Evolutionary conservation across 2,329 filamentous ascomycete species (phyloP).

Genomic region (Tolypocladium inflatum): DNA sequence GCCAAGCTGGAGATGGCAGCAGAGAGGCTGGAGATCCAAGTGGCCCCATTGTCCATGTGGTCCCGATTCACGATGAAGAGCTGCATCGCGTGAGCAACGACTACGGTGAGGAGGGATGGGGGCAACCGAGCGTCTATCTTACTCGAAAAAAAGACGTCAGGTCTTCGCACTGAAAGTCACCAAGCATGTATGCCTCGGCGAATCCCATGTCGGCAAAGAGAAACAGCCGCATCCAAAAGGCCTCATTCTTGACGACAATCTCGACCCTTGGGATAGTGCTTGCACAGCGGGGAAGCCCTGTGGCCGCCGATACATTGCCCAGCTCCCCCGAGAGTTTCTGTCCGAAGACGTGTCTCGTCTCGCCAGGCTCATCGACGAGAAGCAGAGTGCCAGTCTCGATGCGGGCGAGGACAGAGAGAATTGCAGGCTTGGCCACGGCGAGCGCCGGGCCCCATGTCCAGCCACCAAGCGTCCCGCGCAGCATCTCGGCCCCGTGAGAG

Average conservation of each 20-base stretch:
- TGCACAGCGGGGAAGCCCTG: conserved; percentile 22
- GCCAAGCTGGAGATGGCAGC: conserved; percentile 49
- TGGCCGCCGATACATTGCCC: conserved; percentile 22
- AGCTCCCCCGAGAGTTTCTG: conserved; percentile 31
- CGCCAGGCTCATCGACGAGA: conserved; percentile 35
- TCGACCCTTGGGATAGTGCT: conserved; percentile 34
- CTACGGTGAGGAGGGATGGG: neutral
- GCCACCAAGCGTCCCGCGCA: conserved; percentile 32
- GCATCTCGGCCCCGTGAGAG: conserved; percentile 26
- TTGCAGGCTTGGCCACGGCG: conserved; percentile 33
- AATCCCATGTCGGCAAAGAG: conserved; percentile 70
- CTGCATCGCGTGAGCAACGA: conserved; percentile 23
- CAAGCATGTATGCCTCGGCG: conserved; percentile 64
- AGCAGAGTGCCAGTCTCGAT: conserved; percentile 39
- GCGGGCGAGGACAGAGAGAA: conserved; percentile 34
- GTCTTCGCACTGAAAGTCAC: conserved; percentile 57
- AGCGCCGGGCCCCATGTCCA: conserved; percentile 38
- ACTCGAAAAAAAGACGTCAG: conserved; percentile 61
- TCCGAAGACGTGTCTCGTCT: conserved; percentile 32
- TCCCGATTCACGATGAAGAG: conserved; percentile 63
- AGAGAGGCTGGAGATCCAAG: conserved; percentile 49
- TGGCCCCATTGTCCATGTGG: conserved; percentile 54
- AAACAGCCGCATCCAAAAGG: conserved; percentile 61
- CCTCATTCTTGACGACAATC: conserved; percentile 52
- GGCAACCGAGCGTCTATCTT: conserved; percentile 8